Percentiles rank a stretch among this genome's conserved stretches.
These are phyloP conservation scores for Metschnikowia hibisci DNA, from an alignment of 805 yeast genomes.

Conservation along the genomic window DNA sequence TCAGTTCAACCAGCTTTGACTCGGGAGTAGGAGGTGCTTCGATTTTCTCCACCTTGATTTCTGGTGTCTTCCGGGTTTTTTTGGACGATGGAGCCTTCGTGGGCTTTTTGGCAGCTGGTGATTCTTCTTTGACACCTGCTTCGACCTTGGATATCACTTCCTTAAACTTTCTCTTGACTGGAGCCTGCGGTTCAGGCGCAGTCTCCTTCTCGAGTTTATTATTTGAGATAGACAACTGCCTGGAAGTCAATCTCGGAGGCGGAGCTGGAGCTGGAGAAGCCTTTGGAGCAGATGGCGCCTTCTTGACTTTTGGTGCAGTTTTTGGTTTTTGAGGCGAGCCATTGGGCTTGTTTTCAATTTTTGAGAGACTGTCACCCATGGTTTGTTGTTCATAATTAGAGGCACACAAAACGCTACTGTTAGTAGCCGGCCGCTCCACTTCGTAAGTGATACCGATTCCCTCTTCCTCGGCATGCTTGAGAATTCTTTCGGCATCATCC, in stretches of 20 bases:
- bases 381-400: not conserved
- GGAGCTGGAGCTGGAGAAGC: slow-evolving; percentile 1
- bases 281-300: not conserved
- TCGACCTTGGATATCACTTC: not conserved
- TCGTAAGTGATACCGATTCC: slow-evolving; percentile 25
- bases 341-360: not conserved
- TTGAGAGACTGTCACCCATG: not conserved
- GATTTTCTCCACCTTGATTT: not conserved
- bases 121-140: not conserved
- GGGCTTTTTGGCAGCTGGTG: not conserved
- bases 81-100: not conserved
- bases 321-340: slow-evolving; percentile 2
- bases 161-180: not conserved
- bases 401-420: not conserved
- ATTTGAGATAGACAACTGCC: slow-evolving; percentile 9
- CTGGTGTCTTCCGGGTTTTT: not conserved
- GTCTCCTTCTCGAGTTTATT: slow-evolving; percentile 3
- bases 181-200: not conserved
- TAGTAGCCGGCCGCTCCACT: slow-evolving; percentile 1
- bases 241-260: slow-evolving; percentile 7
- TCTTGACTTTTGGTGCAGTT: not conserved
- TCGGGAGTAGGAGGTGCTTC: not conserved
- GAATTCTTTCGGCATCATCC: slow-evolving; percentile 55
- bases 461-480: slow-evolving; percentile 43
- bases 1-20: not conserved